Percentiles rank a stretch among this genome's conserved stretches.
phyloP scores from a whole-genome alignment of 768 basidiomycete species.

The Boletus rubescentipes region DNA sequence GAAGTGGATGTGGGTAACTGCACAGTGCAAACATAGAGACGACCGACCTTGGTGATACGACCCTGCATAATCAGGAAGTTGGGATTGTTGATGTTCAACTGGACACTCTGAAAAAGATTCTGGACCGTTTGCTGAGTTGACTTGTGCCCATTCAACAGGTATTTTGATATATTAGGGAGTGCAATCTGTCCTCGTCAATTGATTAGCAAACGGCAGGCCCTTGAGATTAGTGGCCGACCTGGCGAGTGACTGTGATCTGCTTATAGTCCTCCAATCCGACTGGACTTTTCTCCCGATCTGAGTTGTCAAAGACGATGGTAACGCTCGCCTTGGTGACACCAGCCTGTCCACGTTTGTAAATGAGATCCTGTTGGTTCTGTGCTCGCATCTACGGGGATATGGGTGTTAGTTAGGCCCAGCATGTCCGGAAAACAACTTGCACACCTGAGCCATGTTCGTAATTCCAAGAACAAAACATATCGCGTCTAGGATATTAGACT shows the following conservation, averaged over 20 bases:
- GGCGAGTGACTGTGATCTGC: constrained; percentile 96
- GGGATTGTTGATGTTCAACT: constrained; percentile 99
- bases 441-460: constrained; percentile 91
- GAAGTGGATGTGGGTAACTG: background rate
- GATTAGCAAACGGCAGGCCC: background rate
- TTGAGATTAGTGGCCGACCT: constrained; percentile 50
- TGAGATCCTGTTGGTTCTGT: constrained; percentile 93
- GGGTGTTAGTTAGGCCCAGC: background rate
- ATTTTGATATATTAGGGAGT: constrained; percentile 91
- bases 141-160: constrained; percentile 95
- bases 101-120: constrained; percentile 92
- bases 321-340: constrained; percentile 97
- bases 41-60: constrained; percentile 88
- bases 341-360: constrained; percentile 98
- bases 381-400: constrained; percentile 75
- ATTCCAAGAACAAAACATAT: constrained; percentile 99
- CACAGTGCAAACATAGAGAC: background rate
- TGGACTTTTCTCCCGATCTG: constrained; percentile 81
- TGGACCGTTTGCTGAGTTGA: constrained; percentile 82
- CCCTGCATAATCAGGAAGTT: constrained; percentile 99
- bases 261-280: constrained; percentile 74
- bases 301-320: constrained; percentile 98
- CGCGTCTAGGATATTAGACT: constrained; percentile 98
- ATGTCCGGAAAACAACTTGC: constrained; percentile 14
- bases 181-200: constrained; percentile 61